Conservation (phyloP, 371 early-diverging fungal species). For the Actinomortierella wolfii region DNA sequence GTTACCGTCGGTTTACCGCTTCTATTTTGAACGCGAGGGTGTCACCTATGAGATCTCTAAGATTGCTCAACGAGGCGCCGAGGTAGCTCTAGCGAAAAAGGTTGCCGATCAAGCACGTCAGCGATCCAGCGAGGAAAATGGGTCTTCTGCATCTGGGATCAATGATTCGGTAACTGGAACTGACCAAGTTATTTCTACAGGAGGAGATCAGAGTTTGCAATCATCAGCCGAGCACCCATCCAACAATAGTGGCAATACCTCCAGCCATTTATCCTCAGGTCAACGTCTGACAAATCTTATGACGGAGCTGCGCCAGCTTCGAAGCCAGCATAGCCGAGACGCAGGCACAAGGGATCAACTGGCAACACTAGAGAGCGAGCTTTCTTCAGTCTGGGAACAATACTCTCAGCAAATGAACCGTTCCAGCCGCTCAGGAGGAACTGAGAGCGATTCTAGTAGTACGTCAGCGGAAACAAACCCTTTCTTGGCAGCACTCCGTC, state of each 20-base stretch:
- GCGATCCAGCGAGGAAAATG: not conserved
- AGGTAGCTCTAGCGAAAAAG: slow-evolving; percentile 17
- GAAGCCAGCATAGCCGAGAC: slow-evolving; percentile 5
- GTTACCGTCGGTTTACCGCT: slow-evolving; percentile 56
- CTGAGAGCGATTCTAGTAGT: no score
- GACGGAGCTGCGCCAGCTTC: slow-evolving; percentile 20
- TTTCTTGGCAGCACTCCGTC: no score
- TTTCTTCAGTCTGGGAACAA: slow-evolving; percentile 8
- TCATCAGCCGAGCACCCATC: slow-evolving; percentile 1
- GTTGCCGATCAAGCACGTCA: not conserved
- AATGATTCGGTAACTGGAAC: no score
- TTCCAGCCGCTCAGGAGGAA: no score
- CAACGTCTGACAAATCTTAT: slow-evolving; percentile 16
- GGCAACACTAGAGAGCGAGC: slow-evolving; percentile 25
- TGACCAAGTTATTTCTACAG: no score
- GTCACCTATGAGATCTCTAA: slow-evolving; percentile 62
- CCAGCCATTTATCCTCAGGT: not conserved
- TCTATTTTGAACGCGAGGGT: slow-evolving; percentile 68
- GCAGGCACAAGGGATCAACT: slow-evolving; percentile 19
- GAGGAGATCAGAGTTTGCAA: not conserved
- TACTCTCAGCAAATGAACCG: no score
- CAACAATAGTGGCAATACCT: not conserved
- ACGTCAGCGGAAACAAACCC: no score
- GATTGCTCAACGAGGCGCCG: slow-evolving; percentile 43
- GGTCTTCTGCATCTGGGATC: no score